A percentile compares a stretch with the other conserved stretches of the same genome.
phyloP scores from a whole-genome alignment of 2,329 filamentous ascomycete genomes.

The Colletotrichum lentis region DNA sequence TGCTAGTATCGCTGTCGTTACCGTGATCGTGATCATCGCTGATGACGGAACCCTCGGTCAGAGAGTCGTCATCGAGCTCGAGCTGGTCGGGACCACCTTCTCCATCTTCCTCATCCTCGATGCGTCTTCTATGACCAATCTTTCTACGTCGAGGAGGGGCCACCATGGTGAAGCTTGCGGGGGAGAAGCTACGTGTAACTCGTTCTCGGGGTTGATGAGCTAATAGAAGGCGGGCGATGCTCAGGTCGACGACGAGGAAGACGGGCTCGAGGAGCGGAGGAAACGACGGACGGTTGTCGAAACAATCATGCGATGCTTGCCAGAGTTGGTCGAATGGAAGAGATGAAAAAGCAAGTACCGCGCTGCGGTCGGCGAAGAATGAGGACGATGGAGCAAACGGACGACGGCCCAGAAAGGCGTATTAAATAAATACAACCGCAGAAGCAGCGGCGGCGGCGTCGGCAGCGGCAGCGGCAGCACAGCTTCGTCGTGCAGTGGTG shows the following conservation, averaged over 20 bases:
- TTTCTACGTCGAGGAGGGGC: slow-evolving; percentile 67
- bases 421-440: slow-evolving; percentile 37
- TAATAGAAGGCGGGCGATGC: slow-evolving; percentile 19
- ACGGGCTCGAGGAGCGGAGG: slow-evolving; percentile 35
- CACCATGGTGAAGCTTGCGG: slow-evolving; percentile 53
- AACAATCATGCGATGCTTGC: slow-evolving; percentile 35
- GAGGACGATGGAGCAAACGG: slow-evolving; percentile 34
- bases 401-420: slow-evolving; percentile 26
- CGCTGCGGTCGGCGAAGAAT: slow-evolving; percentile 37
- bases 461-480: slow-evolving; percentile 20
- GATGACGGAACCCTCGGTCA: slow-evolving; percentile 69
- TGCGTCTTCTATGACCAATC: slow-evolving; percentile 71
- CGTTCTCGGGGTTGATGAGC: slow-evolving; percentile 9
- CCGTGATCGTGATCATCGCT: slow-evolving; percentile 69
- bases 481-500: slow-evolving; percentile 30
- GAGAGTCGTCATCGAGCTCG: slow-evolving; percentile 71
- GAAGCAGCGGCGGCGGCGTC: too few relatives aligned
- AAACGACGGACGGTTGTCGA: slow-evolving; percentile 31
- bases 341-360: slow-evolving; percentile 36
- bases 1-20: slow-evolving; percentile 71
- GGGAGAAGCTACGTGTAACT: slow-evolving; percentile 26
- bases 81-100: slow-evolving; percentile 64
- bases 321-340: slow-evolving; percentile 27
- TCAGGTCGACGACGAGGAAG: slow-evolving; percentile 31
- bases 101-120: slow-evolving; percentile 76